phyloP scores from a whole-genome alignment of 768 basidiomycete genomes.

The Tubosaeta sp. region DNA sequence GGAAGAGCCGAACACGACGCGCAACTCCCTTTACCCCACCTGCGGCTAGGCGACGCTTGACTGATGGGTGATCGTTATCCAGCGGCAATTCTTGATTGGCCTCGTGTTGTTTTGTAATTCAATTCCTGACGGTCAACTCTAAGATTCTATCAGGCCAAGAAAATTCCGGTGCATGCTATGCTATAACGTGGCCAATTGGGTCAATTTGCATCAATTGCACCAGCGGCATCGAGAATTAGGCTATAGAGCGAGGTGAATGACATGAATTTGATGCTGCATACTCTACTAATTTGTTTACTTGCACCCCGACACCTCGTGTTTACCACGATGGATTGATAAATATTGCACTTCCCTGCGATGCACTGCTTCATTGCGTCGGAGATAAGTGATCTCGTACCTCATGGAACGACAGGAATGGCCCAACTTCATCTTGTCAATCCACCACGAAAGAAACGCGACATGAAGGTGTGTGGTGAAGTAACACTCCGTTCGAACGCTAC shows the following conservation, averaged over 20 bases:
- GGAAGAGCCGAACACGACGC: slow-evolving; percentile 12
- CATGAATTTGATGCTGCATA: slow-evolving; percentile 1
- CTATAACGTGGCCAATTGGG: slow-evolving; percentile 2
- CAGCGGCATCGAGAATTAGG: slow-evolving; percentile 6
- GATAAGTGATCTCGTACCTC: slow-evolving; percentile 23
- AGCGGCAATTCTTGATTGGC: slow-evolving; percentile 6
- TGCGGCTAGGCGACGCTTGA: slow-evolving; percentile 15
- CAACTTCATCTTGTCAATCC: slow-evolving; percentile 14
- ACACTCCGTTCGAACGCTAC: slow-evolving; percentile 1
- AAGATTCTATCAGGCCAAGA: slow-evolving; percentile 14
- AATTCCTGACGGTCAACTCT: slow-evolving; percentile 10
- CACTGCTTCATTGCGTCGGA: slow-evolving; percentile 26
- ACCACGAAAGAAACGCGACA: slow-evolving; percentile 12
- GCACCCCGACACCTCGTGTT: slow-evolving; percentile 27
- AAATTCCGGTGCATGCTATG: slow-evolving; percentile 1
- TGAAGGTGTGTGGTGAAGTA: slow-evolving; percentile 1
- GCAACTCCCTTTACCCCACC: slow-evolving; percentile 10
- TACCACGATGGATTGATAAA: slow-evolving; percentile 28
- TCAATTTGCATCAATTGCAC: slow-evolving; percentile 3
- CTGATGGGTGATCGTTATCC: slow-evolving; percentile 17
- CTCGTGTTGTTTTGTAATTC: slow-evolving; percentile 20
- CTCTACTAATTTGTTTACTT: slow-evolving; percentile 10
- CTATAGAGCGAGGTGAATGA: slow-evolving; percentile 9
- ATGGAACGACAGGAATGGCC: slow-evolving; percentile 15
- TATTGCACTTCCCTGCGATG: slow-evolving; percentile 20